phyloP scores from a whole-genome alignment of 192 early-diverging fungal species.

The Coemansia sp. region DNA sequence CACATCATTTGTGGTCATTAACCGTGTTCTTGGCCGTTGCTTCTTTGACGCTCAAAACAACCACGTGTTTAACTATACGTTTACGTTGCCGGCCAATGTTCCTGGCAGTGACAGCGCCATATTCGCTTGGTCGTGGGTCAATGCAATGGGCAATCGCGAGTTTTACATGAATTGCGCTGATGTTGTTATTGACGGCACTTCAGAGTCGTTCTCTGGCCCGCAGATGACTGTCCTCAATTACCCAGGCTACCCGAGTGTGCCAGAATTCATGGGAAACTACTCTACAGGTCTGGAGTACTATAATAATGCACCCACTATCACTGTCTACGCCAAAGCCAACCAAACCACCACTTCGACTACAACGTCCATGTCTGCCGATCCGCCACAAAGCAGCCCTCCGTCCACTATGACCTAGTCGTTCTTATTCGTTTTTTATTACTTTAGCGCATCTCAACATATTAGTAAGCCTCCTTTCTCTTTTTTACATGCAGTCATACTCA shows the following conservation, averaged over 20 bases:
- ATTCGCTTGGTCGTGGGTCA: constrained; percentile 66
- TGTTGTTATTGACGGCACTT: constrained; percentile 10
- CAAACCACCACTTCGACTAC: neutral
- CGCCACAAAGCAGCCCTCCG: constrained; percentile 5
- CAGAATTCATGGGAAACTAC: constrained; percentile 40
- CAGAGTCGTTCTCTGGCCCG: constrained; percentile 11
- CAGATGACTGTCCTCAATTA: constrained; percentile 22
- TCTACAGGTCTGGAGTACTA: constrained; percentile 14
- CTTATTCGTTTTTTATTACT: no score
- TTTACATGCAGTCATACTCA: neutral
- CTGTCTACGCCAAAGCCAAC: constrained; percentile 18
- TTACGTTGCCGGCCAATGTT: constrained; percentile 53
- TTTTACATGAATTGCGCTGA: constrained; percentile 42
- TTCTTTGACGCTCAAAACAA: constrained; percentile 21
- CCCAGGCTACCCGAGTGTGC: constrained; percentile 39
- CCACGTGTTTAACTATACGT: constrained; percentile 5
- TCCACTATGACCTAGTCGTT: neutral
- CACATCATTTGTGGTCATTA: constrained; percentile 59
- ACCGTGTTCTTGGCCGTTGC: constrained; percentile 22
- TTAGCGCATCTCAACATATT: neutral
- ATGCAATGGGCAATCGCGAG: constrained; percentile 60
- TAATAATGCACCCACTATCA: constrained; percentile 12
- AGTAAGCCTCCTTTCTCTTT: neutral
- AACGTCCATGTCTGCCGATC: neutral
- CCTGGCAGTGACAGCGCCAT: constrained; percentile 50